phyloP scores from a whole-genome alignment of 2,329 filamentous ascomycete genomes.

The Neonectria faginata region DNA sequence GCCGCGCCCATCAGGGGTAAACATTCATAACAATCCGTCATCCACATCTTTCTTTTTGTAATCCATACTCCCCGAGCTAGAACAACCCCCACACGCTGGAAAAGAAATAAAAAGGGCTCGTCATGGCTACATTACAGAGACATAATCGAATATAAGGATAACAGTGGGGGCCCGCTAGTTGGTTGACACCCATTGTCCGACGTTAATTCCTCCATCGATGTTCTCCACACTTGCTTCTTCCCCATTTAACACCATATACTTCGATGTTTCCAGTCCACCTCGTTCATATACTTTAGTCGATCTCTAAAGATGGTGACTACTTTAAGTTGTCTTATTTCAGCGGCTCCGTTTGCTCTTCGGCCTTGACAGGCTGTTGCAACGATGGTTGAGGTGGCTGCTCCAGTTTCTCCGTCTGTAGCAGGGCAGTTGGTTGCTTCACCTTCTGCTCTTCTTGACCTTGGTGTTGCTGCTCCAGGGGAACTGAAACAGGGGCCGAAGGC shows the following conservation, averaged over 20 bases:
- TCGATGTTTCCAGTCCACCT: conserved; percentile 22
- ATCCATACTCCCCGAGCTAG: conserved; percentile 39
- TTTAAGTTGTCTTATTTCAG: conserved; percentile 26
- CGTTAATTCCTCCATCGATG: conserved; percentile 28
- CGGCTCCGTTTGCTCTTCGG: conserved; percentile 11
- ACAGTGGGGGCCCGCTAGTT: conserved; percentile 17
- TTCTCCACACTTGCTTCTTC: conserved; percentile 30
- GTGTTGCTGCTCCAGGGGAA: conserved; percentile 9
- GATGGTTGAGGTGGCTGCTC: conserved; percentile 19
- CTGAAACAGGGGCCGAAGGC: neutral
- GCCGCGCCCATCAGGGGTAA: neutral
- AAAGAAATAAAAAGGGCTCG: conserved; percentile 33
- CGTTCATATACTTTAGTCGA: conserved; percentile 14
- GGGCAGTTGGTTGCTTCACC: conserved; percentile 20
- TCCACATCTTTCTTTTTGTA: conserved; percentile 32
- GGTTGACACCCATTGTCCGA: conserved; percentile 27
- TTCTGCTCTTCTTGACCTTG: conserved; percentile 20
- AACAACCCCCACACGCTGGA: conserved; percentile 38
- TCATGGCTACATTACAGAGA: conserved; percentile 42
- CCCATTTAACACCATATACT: conserved; percentile 27
- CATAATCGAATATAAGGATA: conserved; percentile 40
- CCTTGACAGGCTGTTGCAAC: conserved; percentile 20
- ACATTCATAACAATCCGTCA: conserved; percentile 14
- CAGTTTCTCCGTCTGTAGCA: conserved; percentile 5
- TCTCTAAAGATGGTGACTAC: conserved; percentile 7